These are phyloP conservation scores for Aspergillus diversus DNA, from an alignment of 495 filamentous ascomycete genomes.

Conservation along the genomic window DNA sequence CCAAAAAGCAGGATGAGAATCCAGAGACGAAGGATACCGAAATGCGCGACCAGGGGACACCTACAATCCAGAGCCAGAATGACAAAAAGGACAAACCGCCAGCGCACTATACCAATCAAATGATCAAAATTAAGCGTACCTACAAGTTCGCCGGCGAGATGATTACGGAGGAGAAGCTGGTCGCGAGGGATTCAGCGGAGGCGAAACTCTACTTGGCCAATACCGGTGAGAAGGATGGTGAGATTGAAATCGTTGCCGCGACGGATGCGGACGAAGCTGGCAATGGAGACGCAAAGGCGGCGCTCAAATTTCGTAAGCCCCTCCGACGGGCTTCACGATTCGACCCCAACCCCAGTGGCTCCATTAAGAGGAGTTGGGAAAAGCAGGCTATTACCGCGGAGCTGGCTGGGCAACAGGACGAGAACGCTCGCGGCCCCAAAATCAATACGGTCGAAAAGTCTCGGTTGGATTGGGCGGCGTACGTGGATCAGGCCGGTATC, in stretches of 20 bases:
- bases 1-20: conserved; percentile 23
- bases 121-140: conserved; percentile 82
- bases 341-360: conserved; percentile 66
- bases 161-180: conserved; percentile 80
- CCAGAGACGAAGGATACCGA: conserved; percentile 22
- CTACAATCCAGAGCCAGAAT: not conserved
- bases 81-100: conserved; percentile 13
- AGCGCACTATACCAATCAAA: conserved; percentile 40
- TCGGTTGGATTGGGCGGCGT: conserved; percentile 90
- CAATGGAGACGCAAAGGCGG: conserved; percentile 16
- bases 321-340: conserved; percentile 76
- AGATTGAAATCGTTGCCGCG: conserved; percentile 35
- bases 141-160: conserved; percentile 91
- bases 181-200: conserved; percentile 78
- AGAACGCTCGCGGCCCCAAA: conserved; percentile 68
- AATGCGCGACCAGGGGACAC: conserved; percentile 28
- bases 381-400: conserved; percentile 35
- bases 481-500: conserved; percentile 90
- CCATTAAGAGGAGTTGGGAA: conserved; percentile 56
- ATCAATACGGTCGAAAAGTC: conserved; percentile 97
- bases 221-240: conserved; percentile 50
- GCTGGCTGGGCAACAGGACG: conserved; percentile 21
- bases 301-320: conserved; percentile 60
- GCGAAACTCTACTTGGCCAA: conserved; percentile 74
- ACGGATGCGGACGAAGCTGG: conserved; percentile 33